These are phyloP conservation scores for Russula sp. DNA, from an alignment of 768 basidiomycete genomes.

Conservation along the genomic window DNA sequence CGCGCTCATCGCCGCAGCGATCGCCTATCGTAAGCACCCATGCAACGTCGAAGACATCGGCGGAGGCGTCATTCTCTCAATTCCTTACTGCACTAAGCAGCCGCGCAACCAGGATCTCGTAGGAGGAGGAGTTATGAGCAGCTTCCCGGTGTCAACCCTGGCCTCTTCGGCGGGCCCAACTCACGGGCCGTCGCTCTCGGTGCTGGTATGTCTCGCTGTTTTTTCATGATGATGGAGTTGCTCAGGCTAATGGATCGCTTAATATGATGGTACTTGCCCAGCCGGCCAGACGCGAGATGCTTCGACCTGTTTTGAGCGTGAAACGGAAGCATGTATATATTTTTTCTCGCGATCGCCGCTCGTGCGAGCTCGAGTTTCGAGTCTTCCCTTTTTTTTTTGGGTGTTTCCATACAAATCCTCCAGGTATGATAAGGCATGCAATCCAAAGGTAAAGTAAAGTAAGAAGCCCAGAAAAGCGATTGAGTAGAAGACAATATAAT, in stretches of 20 bases:
- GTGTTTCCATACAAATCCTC: no score
- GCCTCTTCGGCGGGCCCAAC: constrained; percentile 52
- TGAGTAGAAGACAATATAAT: no score
- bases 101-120: constrained; percentile 50
- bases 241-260: neutral
- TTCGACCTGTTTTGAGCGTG: constrained; percentile 41
- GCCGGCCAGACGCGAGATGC: constrained; percentile 44
- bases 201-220: constrained; percentile 37
- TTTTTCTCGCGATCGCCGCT: neutral
- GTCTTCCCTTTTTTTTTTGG: neutral
- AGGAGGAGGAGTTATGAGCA: constrained; percentile 52
- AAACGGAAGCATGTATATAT: constrained; percentile 13
- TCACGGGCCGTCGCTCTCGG: constrained; percentile 47
- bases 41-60: constrained; percentile 44
- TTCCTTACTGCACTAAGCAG: constrained; percentile 53
- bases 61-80: constrained; percentile 44
- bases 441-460: no score
- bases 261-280: constrained; percentile 50
- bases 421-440: no score
- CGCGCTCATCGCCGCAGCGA: constrained; percentile 44
- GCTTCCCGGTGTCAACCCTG: constrained; percentile 50
- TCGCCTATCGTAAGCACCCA: constrained; percentile 44
- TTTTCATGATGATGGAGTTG: no score
- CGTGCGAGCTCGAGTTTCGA: neutral
- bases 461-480: no score